Base-by-base conservation (phyloP, 305 asterid species). In the Ajuga reptans region DNA sequence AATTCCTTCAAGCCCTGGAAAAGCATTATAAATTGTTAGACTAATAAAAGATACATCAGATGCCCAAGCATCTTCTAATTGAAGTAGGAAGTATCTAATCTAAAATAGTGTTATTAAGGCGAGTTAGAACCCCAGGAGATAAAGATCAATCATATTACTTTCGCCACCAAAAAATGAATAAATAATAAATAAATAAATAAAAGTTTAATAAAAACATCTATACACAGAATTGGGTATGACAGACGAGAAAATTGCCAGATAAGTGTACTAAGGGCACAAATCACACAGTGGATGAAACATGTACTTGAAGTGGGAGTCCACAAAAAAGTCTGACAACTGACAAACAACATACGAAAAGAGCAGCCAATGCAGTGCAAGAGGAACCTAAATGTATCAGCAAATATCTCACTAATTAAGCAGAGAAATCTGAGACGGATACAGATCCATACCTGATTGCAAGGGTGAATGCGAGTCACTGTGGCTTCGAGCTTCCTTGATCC, bases 1-100 rank as follows among this genome's bases (percentile, higher is more conserved):
- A 91, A 94, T 72, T 94, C 99, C 84, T 87, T 94, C 71, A 89
- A 78, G 51, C 96, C 91, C 99, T 94, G 87, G 46, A 75, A 21
- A 70, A 68, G 16, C 41, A 71, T 50, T 49, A 63, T 1, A 53
- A 36, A 43, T 7, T 45, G 17, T 72, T 50, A 81, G 69, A 64
- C 37, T 4, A 37, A 7, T 10, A 31, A 31, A 17, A 37, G 8
- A 11, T 11, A 5, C 2, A 45, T 0, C 37, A 29, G 60, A 61
- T 66, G 37, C 9, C n/a, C 39, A 43, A 57, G 43, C 42, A 34
- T 18, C 37, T 21, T 68, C 65, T 51, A 58, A 45, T 18, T 50
- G 10, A 49, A 58, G 42, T 27, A 12, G 5, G 10, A 33, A 42
- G 33, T 29, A 47, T 31, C 34, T 15, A 14, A 6, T 24, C 51